These are phyloP conservation scores for Geotrichum candidum DNA, from an alignment of 1,139 yeast genomes.

Conservation along the genomic window DNA sequence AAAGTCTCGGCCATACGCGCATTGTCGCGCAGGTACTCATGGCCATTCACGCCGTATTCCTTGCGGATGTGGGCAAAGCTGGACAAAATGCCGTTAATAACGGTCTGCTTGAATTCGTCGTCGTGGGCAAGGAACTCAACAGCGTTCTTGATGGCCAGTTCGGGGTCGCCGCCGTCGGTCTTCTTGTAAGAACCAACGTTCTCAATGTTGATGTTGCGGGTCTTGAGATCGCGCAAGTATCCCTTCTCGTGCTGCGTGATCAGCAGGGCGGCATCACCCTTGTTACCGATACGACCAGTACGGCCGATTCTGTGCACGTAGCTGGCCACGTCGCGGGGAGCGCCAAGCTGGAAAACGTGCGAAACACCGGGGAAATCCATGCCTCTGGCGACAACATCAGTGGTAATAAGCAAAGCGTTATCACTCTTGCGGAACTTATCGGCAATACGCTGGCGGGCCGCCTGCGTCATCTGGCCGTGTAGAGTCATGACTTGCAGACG, in stretches of 20 bases:
- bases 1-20: slow-evolving; percentile 6
- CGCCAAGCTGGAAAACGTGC: slow-evolving; percentile 73
- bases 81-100: slow-evolving; percentile 13
- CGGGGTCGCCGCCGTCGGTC: slow-evolving; percentile 6
- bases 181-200: slow-evolving; percentile 12
- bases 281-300: slow-evolving; percentile 96
- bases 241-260: slow-evolving; percentile 40
- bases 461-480: slow-evolving; percentile 71
- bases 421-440: slow-evolving; percentile 46
- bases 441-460: slow-evolving; percentile 54
- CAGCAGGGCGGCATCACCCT: slow-evolving; percentile 89
- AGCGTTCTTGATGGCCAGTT: slow-evolving; percentile 8
- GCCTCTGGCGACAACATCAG: slow-evolving; percentile 96
- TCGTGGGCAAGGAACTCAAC: slow-evolving; percentile 13
- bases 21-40: slow-evolving; percentile 14
- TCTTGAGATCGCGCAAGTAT: slow-evolving; percentile 23
- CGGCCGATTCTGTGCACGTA: slow-evolving; percentile 95
- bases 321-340: slow-evolving; percentile 67
- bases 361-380: slow-evolving; percentile 85
- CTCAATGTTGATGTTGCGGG: slow-evolving; percentile 23
- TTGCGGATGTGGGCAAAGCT: slow-evolving; percentile 15
- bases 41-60: slow-evolving; percentile 17
- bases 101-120: slow-evolving; percentile 13
- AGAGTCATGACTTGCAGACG: slow-evolving; percentile 33
- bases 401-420: slow-evolving; percentile 63